phyloP scores from a whole-genome alignment of 495 filamentous ascomycete species.

The Hypoxylon fragiforme region DNA sequence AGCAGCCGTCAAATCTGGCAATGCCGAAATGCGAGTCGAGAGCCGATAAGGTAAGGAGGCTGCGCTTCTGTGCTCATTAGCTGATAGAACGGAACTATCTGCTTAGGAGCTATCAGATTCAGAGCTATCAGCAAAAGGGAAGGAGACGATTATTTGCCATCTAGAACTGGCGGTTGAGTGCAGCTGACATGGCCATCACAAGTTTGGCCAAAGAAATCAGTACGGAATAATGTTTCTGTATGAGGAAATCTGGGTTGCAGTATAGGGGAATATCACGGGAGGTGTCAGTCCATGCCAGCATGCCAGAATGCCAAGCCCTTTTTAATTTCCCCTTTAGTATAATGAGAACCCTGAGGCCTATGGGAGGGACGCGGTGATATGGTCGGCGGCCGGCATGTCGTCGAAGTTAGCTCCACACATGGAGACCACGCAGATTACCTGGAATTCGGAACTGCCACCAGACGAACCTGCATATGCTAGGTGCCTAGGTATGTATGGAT shows the following conservation, averaged over 20 bases:
- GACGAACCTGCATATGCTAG: conserved; percentile 30
- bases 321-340: conserved; percentile 18
- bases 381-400: conserved; percentile 16
- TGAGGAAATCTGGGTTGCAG: conserved; percentile 25
- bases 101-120: background rate
- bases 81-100: conserved; percentile 16
- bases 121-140: background rate
- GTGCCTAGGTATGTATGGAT: background rate
- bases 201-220: conserved; percentile 18
- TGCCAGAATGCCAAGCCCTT: conserved; percentile 18
- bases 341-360: conserved; percentile 14
- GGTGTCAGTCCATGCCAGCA: conserved; percentile 11
- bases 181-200: conserved; percentile 24
- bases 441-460: conserved; percentile 34
- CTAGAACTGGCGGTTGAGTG: conserved; percentile 6
- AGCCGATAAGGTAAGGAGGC: background rate
- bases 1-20: conserved; percentile 19
- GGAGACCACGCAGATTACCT: conserved; percentile 33
- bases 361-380: conserved; percentile 17
- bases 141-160: background rate
- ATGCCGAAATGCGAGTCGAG: background rate
- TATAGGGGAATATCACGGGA: conserved; percentile 32
- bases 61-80: background rate
- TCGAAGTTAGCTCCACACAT: conserved; percentile 18
- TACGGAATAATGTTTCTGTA: conserved; percentile 10